These are phyloP conservation scores for Pulveroboletus ravenelii DNA, from an alignment of 768 basidiomycete genomes.

Conservation along the genomic window DNA sequence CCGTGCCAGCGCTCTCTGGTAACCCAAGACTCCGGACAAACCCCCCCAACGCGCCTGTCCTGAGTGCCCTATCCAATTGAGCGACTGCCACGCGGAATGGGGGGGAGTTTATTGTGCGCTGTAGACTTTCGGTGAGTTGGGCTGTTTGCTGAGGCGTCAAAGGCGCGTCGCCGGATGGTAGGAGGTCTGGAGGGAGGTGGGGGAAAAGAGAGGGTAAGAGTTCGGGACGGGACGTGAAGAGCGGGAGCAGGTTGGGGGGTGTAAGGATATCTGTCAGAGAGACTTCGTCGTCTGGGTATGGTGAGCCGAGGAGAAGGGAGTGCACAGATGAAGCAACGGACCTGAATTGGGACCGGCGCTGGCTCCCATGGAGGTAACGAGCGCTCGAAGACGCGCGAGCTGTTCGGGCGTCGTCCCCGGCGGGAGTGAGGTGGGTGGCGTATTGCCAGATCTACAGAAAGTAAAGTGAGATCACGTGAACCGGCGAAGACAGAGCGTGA, in stretches of 20 bases:
- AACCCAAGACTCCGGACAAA: slow-evolving; percentile 77
- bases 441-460: slow-evolving; percentile 8
- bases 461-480: not conserved
- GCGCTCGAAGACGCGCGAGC: slow-evolving; percentile 53
- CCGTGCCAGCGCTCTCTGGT: slow-evolving; percentile 78
- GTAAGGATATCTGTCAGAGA: slow-evolving; percentile 75
- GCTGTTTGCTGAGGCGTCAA: slow-evolving; percentile 21
- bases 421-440: slow-evolving; percentile 5
- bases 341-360: slow-evolving; percentile 20
- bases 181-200: slow-evolving; percentile 66
- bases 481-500: not conserved
- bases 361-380: slow-evolving; percentile 45
- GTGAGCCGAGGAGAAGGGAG: not conserved
- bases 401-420: slow-evolving; percentile 52
- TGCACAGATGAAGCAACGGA: slow-evolving; percentile 1
- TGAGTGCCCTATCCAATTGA: slow-evolving; percentile 78
- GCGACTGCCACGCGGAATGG: slow-evolving; percentile 79
- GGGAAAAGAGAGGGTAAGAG: slow-evolving; percentile 71
- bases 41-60: slow-evolving; percentile 71
- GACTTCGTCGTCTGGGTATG: slow-evolving; percentile 40
- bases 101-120: slow-evolving; percentile 73
- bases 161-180: slow-evolving; percentile 60
- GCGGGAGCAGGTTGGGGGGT: slow-evolving; percentile 61
- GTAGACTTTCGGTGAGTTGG: slow-evolving; percentile 48
- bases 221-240: slow-evolving; percentile 67